Conservation (phyloP, 495 filamentous ascomycete species). For the Neurospora sp. region DNA sequence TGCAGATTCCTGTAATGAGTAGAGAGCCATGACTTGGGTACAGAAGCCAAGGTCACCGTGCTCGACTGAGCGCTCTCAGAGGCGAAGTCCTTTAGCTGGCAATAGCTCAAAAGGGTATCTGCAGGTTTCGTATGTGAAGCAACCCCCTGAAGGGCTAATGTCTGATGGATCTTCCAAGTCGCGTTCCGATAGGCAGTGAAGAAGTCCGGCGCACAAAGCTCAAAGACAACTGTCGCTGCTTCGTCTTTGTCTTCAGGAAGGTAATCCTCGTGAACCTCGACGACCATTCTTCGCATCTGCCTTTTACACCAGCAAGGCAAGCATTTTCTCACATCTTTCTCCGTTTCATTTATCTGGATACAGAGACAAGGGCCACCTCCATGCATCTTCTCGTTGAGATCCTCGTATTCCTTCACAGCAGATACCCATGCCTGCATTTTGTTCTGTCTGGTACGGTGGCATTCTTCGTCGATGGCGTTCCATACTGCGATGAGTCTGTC, state of each 20-base stretch:
- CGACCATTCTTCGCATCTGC: conserved; percentile 22
- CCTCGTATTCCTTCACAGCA: neutral
- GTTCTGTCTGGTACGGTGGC: neutral
- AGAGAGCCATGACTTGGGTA: conserved; percentile 20
- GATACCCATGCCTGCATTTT: neutral
- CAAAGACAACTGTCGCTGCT: conserved; percentile 31
- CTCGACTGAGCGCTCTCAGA: neutral
- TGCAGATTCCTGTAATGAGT: neutral
- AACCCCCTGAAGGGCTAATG: conserved; percentile 10
- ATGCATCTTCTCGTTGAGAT: neutral
- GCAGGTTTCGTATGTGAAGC: conserved; percentile 1
- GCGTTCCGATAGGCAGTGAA: conserved; percentile 36
- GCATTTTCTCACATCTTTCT: neutral
- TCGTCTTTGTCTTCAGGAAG: conserved; percentile 26
- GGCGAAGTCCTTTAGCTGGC: conserved; percentile 8
- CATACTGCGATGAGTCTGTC: neutral
- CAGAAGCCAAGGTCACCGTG: conserved; percentile 22
- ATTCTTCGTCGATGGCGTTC: neutral
- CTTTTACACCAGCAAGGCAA: conserved; percentile 5
- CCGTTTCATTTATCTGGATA: neutral
- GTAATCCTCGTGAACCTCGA: conserved; percentile 35
- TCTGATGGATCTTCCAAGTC: conserved; percentile 29
- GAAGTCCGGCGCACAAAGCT: conserved; percentile 28
- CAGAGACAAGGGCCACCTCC: neutral
- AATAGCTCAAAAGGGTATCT: conserved; percentile 11